Evolutionary conservation across 73 alveolate genomes (phyloP).

Genomic region (Blepharisma stoltei): DNA sequence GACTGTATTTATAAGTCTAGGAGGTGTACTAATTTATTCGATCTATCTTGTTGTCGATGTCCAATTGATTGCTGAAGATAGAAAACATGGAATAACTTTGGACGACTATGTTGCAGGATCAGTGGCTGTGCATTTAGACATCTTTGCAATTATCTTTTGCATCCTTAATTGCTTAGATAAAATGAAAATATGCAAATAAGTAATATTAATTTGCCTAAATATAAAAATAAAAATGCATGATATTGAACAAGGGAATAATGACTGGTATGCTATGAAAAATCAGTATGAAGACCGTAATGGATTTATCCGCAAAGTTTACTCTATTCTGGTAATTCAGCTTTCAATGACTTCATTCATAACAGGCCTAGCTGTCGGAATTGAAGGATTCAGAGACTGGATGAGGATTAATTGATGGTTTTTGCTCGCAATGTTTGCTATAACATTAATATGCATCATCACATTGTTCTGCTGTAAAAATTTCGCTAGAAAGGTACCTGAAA

Average conservation of each 20-base stretch:
- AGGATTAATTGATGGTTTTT: not conserved
- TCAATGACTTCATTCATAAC: slow-evolving; percentile 58
- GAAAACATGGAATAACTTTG: slow-evolving; percentile 27
- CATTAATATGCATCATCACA: slow-evolving; percentile 32
- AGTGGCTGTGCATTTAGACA: slow-evolving; percentile 48
- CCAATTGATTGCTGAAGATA: slow-evolving; percentile 55
- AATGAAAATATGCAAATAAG: too few relatives aligned
- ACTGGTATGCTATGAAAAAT: too few relatives aligned
- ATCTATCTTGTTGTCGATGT: slow-evolving; percentile 56
- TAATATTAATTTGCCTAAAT: too few relatives aligned
- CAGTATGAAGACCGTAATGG: slow-evolving; percentile 37
- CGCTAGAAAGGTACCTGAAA: slow-evolving; percentile 55
- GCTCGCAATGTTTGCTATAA: not conserved
- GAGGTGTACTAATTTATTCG: slow-evolving; percentile 48
- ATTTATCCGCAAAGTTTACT: slow-evolving; percentile 81
- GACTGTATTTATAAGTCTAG: slow-evolving; percentile 39
- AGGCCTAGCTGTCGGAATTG: slow-evolving; percentile 28
- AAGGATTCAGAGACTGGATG: slow-evolving; percentile 27
- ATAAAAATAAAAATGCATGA: too few relatives aligned
- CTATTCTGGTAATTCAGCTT: slow-evolving; percentile 66
- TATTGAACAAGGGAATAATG: too few relatives aligned
- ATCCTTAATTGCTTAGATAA: too few relatives aligned
- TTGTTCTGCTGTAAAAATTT: slow-evolving; percentile 40
- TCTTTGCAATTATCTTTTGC: not conserved
- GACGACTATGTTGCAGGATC: slow-evolving; percentile 63